Conservation (phyloP, 306 rosid genomes). For the Ormosia emarginata region DNA sequence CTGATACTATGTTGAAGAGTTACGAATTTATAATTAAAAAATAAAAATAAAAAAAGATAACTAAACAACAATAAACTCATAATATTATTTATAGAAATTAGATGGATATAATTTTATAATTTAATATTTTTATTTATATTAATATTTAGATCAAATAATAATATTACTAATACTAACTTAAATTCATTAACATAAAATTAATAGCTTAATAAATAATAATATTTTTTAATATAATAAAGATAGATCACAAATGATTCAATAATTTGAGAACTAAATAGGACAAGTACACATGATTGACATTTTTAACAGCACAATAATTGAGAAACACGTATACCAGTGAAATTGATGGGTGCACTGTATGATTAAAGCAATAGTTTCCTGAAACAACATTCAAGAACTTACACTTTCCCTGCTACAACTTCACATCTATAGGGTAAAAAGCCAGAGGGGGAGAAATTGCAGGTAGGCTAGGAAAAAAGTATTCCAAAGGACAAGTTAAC, state of each 20-base stretch:
- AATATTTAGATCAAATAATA: too few species aligned
- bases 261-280: constrained; percentile 15
- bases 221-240: too few species aligned
- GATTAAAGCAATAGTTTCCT: constrained; percentile 1
- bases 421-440: constrained; percentile 6
- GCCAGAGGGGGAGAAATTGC: background rate
- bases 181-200: too few species aligned
- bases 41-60: too few species aligned
- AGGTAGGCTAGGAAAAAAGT: background rate
- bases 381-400: constrained; percentile 33
- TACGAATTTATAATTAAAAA: too few species aligned
- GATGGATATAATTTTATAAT: too few species aligned
- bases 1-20: too few species aligned
- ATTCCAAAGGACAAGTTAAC: constrained; percentile 29
- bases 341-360: constrained; percentile 12
- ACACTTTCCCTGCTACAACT: constrained; percentile 27
- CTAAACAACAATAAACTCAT: too few species aligned
- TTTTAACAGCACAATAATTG: constrained; percentile 13
- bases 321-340: constrained; percentile 24
- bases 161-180: too few species aligned
- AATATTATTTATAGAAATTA: too few species aligned
- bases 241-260: constrained; percentile 24
- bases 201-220: too few species aligned
- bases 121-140: too few species aligned
- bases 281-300: background rate